These are phyloP conservation scores for Nakazawaea molendinolei DNA, from an alignment of 805 yeast genomes.

Conservation along the genomic window DNA sequence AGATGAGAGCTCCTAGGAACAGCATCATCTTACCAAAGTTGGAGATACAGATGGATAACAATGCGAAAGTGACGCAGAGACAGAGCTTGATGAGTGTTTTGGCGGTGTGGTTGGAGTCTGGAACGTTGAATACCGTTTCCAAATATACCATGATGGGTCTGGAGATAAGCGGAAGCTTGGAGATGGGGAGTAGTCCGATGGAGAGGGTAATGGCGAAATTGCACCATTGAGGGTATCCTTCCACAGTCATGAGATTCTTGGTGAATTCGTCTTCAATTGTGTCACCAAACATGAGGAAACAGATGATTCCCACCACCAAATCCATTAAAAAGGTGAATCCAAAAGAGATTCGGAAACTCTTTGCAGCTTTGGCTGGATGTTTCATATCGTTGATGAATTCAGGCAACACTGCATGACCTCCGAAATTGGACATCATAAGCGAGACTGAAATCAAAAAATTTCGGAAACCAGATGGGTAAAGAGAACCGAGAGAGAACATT, in stretches of 20 bases:
- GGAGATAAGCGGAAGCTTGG: slow-evolving; percentile 78
- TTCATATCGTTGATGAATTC: slow-evolving; percentile 68
- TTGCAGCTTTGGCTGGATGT: slow-evolving; percentile 47
- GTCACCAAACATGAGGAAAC: slow-evolving; percentile 54
- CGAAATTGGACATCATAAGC: slow-evolving; percentile 73
- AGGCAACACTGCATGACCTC: slow-evolving; percentile 79
- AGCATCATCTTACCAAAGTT: slow-evolving; percentile 80
- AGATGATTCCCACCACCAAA: slow-evolving; percentile 55
- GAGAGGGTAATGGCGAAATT: slow-evolving; percentile 49
- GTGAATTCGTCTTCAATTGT: slow-evolving; percentile 46
- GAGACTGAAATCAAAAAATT: slow-evolving; percentile 59
- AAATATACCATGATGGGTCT: slow-evolving; percentile 74
- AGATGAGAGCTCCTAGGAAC: slow-evolving; percentile 72
- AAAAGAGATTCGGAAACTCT: slow-evolving; percentile 52
- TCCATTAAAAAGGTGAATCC: slow-evolving; percentile 55
- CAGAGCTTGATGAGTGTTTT: slow-evolving; percentile 11
- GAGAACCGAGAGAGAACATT: slow-evolving; percentile 45
- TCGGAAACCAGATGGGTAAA: slow-evolving; percentile 51
- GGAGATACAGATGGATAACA: slow-evolving; percentile 59
- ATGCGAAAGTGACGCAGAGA: slow-evolving; percentile 43
- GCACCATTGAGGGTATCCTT: slow-evolving; percentile 43
- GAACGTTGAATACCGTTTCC: slow-evolving; percentile 28
- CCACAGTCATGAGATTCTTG: slow-evolving; percentile 33
- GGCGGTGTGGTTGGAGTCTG: neutral
- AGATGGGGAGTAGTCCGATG: slow-evolving; percentile 77